Base-by-base conservation (phyloP, 2,329 filamentous ascomycete genomes). In the Blumeria hordei region DNA sequence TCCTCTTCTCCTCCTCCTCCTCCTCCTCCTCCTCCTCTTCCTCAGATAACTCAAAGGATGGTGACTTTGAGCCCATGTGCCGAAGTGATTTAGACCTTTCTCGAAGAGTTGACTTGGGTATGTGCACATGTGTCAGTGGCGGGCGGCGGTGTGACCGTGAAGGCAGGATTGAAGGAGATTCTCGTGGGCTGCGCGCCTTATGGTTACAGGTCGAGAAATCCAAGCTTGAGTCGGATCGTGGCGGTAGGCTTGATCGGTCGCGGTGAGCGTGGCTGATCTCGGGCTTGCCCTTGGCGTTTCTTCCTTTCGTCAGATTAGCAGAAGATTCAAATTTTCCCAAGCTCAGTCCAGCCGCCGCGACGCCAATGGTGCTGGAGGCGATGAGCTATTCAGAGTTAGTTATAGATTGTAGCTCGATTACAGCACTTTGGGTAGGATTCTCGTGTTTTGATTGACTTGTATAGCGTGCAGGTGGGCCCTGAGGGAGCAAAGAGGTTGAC, bases 341-440 rank as follows among this genome's bases (percentile, higher is more conserved):
- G 45, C 60, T 63, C 43, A 67, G 57, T 41, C 65, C 65, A 12
- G 62, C 61, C 16, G 63, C 64, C 55, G 64, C 65, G 56, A 66
- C 59, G 39, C 64, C 65, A 47, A 67, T 64, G 33, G 64, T 66
- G 60, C 65, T 66, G 54, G 64, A 64, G 34, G 64, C 65, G 59
- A 67, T 61, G 56, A 67, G 64, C 65, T 67, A 57, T 56, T 60
- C 53, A 62, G 56, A 35, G 37, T 56, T 45, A 55, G 41, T 16
- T 39, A 45, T 10, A 18, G 33, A 14, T 16, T 33, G 16, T n/a
- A 16, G 33, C 12, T 6, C 21, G 11, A n/a, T 28, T 39, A 41
- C 7, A n/a, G 14, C n/a, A 3, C 16, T 21, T n/a, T 32, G 41
- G 36, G 39, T 33, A 18, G n/a, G 0, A 33, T 18, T 16, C 18